Base-by-base conservation (phyloP, 148 eudicot genomes). In the Hydrangea macrophylla region DNA sequence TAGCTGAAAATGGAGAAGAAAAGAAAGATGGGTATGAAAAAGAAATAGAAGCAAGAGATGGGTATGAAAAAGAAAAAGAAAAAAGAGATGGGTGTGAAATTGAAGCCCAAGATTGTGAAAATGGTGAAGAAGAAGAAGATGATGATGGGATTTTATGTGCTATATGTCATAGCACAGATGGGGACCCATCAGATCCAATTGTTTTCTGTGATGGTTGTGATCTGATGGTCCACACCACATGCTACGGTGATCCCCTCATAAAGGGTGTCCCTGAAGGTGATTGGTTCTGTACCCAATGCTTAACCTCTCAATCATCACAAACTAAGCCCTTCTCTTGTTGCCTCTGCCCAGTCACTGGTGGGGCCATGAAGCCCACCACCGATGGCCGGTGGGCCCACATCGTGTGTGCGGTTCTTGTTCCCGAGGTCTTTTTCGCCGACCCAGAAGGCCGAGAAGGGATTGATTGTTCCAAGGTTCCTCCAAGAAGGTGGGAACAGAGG, bases 191-290 rank as follows among this genome's bases (percentile, higher is more conserved):
- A 15, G 95, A 90, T 33, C 98, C 98, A 17, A 94, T 94, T 3
- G 98, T 94, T 9, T 80, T 94, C 64, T 94, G 98, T 65, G 98
- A 94, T 48, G 97, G 97, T 1, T 94, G 98, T 63, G 89, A 90
- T 13, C 69, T 94, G 0, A 94, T 87, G 98, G 98, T 88, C 31
- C 98, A 94, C 68, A 54, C 89, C 32, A 71, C 84, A 3, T 94
- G 98, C 58, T 94, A 90, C 18, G 98, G 98, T 0, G 66, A 78
- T 20, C 98, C 98, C 0, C 80, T 94, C 0, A 64, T 77, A 0
- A 72, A 85, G 1, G 82, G 75, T 0, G 68, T 94, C 11, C 98
- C 98, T 0, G 92, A 90, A 15, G 98, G 97, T 0, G 98, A 94
- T 33, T 94, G 98, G 98, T 86, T 86, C 23, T 94, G 98, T 31